Base-by-base conservation (phyloP, 2,329 filamentous ascomycete genomes). In the Sarocladium strictum region DNA sequence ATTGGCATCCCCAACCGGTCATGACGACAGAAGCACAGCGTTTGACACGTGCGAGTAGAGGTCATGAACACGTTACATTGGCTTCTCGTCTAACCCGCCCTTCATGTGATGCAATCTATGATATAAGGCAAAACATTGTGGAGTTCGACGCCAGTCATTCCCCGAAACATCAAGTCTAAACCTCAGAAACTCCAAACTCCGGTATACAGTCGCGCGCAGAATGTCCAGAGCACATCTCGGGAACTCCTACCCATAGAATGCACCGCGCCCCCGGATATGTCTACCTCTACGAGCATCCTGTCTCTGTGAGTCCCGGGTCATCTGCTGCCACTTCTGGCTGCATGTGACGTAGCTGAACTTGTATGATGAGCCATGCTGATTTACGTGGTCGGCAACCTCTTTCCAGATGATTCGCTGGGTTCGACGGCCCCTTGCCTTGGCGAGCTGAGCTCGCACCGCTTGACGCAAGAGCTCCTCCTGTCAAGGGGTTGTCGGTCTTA, bases 401-500 rank as follows among this genome's bases (percentile, higher is more conserved):
- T 81, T 81, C 83, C 83, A 86, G 2, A 77, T 72, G 11, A 80
- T 69, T 60, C 74, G 80, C 56, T 61, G 60, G 2, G 21, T 23
- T 64, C 14, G 7, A 9, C 43, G 43, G n/a, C 12, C 43, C n/a
- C 43, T 27, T 27, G 43, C 23, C 24, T 27, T 47, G 3, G 43
- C 11, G 7, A 47, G 43, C 43, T 47, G 43, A 26, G 24, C 12
- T 5, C 24, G 43, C 12, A 47, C 43, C 9, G 74, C 78, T 53
- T 67, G 66, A 52, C 65, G 68, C 1, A 81, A 67, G 1, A 82
- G 68, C 2, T 65, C 7, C 43, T 47, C 43, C 43, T 47, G 23
- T 43, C 10, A 9, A 15, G 10, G 4, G 10, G 15, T 38, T 38
- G n/a, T 7, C 17, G n/a, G n/a, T n/a, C n/a, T n/a, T n/a, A n/a